Evolutionary conservation across 2,329 filamentous ascomycete genomes (phyloP).

Genomic region (Aspergillus pseudoglaucus): DNA sequence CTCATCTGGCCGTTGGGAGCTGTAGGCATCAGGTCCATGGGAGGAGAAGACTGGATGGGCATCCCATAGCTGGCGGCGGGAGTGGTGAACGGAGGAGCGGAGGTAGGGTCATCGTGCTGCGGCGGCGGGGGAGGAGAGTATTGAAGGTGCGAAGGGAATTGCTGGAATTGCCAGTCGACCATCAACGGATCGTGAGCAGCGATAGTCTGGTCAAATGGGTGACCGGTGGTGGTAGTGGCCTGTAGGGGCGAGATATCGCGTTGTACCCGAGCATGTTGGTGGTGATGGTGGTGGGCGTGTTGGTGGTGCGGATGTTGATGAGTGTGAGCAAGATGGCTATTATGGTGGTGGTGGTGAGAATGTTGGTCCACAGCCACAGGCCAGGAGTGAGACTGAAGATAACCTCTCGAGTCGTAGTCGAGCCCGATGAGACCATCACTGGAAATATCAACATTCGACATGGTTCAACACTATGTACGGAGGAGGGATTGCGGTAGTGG

Average conservation of each 20-base stretch:
- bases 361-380: conserved; percentile 37
- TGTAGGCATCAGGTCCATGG: conserved; percentile 52
- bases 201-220: conserved; percentile 38
- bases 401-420: conserved; percentile 43
- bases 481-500: conserved; percentile 9
- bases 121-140: conserved; percentile 13
- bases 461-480: conserved; percentile 21
- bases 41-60: conserved; percentile 34
- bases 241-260: conserved; percentile 40
- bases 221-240: conserved; percentile 27
- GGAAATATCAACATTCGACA: conserved; percentile 41
- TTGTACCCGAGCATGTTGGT: neutral
- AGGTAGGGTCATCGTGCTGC: conserved; percentile 46
- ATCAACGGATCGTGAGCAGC: conserved; percentile 38
- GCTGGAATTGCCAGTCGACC: conserved; percentile 42
- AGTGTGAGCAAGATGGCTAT: neutral
- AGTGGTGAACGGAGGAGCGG: conserved; percentile 49
- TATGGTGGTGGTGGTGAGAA: conserved; percentile 5
- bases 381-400: conserved; percentile 39
- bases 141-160: conserved; percentile 33
- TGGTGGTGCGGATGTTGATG: neutral
- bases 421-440: conserved; percentile 41
- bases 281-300: neutral
- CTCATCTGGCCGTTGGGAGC: conserved; percentile 55
- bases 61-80: conserved; percentile 54